These are phyloP conservation scores for Marasmius oreades DNA, from an alignment of 1,284 basidiomycete species.

Conservation along the genomic window DNA sequence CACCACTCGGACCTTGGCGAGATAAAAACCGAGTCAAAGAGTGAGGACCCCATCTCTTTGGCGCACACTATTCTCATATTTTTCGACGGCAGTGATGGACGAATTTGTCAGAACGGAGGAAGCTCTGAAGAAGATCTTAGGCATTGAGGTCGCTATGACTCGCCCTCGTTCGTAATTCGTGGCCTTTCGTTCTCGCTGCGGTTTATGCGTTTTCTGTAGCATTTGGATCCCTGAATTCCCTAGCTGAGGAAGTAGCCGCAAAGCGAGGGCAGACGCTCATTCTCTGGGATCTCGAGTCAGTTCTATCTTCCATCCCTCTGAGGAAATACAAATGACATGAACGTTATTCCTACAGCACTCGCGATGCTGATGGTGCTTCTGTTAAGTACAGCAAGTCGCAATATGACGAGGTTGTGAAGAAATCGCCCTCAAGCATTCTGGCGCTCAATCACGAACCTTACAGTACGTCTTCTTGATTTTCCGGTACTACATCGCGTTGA, in stretches of 20 bases:
- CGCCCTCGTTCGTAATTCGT: not conserved
- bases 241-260: not conserved
- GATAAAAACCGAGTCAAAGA: not conserved
- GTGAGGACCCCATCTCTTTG: not conserved
- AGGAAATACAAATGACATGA: no score
- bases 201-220: not conserved
- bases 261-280: not conserved
- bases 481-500: not conserved
- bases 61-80: not conserved
- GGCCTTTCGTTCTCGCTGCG: not conserved
- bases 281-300: not conserved
- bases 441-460: not conserved
- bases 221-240: not conserved
- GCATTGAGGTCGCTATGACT: not conserved
- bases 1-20: slow-evolving; percentile 9
- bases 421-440: not conserved
- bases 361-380: not conserved
- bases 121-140: not conserved
- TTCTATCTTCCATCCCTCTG: no score
- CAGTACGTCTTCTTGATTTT: not conserved
- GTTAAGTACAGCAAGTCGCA: not conserved
- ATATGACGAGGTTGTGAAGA: not conserved
- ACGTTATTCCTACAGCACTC: not conserved
- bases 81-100: not conserved
- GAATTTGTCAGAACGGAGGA: not conserved